Base-by-base conservation (phyloP, 345 rosid genomes). In the Eucalyptus sideroxylon region DNA sequence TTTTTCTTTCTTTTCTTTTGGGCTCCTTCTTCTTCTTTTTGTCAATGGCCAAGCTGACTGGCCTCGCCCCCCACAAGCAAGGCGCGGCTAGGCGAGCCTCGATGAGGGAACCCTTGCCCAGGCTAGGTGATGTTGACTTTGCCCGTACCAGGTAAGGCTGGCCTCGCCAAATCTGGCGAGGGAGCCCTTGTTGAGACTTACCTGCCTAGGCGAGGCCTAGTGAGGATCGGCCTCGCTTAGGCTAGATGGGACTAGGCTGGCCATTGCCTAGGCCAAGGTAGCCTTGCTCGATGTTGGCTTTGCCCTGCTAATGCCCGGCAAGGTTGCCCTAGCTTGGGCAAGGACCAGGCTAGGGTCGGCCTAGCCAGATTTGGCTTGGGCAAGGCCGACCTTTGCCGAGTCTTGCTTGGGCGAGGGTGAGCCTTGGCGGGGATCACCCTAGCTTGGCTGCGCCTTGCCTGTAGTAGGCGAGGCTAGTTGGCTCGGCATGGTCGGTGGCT, bases 11-110 rank as follows among this genome's bases (percentile, higher is more conserved):
- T 15, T 50, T 50, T 50, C 17, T 50, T 5, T 50, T 50, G 1
- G 16, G 1, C 53, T 50, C 53, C 19, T 50, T 50, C 53, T 50
- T 50, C 51, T 50, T 50, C 17, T 50, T 50, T 16, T 50, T 50
- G 7, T 0, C 8, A 0, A 0, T 50, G 53, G 53, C 53, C 8
- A 0, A 0, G 53, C 8, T 16, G 8, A 50, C 8, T 0, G 0
- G 53, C 53, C 53, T 50, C 7, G 0, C 1, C 8, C 51, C 53
- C 53, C 53, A 50, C 19, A 50, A 50, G 19, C 1, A 50, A 50
- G 53, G 53, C 2, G 1, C 0, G 2, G 53, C 21, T 2, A 50
- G 53, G 53, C 19, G 0, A 50, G 53, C 19, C 53, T 50, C 3
- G 8, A 50, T 50, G 53, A 50, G 53, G 7, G 3, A 50, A 16